Percentiles rank a stretch among this genome's conserved stretches.
Conservation (phyloP, 805 yeast genomes). For the Kazachstania viticola region DNA sequence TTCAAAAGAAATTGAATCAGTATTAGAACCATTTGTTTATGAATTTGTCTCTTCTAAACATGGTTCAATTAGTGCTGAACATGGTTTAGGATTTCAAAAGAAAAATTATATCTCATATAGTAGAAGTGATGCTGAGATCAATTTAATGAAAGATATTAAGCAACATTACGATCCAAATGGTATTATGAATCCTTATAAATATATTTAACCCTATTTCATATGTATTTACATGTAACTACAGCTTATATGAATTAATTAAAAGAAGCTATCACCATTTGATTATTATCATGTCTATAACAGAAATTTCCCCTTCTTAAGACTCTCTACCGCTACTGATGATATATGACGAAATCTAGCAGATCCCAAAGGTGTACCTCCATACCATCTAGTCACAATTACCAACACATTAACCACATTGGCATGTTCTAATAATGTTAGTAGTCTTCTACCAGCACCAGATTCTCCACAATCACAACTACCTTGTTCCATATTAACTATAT, state of each 20-base stretch:
- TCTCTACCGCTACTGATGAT: constrained; percentile 42
- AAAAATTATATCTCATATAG: constrained; percentile 79
- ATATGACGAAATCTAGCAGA: constrained; percentile 61
- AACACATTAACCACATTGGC: constrained; percentile 41
- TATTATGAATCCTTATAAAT: constrained; percentile 91
- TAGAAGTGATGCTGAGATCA: constrained; percentile 59
- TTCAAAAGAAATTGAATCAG: constrained; percentile 62
- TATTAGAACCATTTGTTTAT: constrained; percentile 87
- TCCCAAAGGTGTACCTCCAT: constrained; percentile 69
- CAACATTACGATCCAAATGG: constrained; percentile 80
- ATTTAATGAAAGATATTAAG: constrained; percentile 69
- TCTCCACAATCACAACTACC: constrained; percentile 67
- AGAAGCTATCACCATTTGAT: not conserved
- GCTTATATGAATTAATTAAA: no score
- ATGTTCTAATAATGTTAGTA: constrained; percentile 43
- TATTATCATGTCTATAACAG: constrained; percentile 2
- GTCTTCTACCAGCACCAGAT: constrained; percentile 55
- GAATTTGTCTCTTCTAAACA: constrained; percentile 63
- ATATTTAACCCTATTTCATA: constrained; percentile 33
- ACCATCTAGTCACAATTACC: constrained; percentile 70
- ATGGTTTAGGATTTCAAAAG: constrained; percentile 95
- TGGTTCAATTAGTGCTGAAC: constrained; percentile 95
- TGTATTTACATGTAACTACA: not conserved
- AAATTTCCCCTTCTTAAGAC: constrained; percentile 32
- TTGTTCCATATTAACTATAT: constrained; percentile 29